Evolutionary conservation across 192 early-diverging fungal species (phyloP), one percentile per base, ranked within the genome.

Genomic region (Gryganskiella cystojenkinii): DNA sequence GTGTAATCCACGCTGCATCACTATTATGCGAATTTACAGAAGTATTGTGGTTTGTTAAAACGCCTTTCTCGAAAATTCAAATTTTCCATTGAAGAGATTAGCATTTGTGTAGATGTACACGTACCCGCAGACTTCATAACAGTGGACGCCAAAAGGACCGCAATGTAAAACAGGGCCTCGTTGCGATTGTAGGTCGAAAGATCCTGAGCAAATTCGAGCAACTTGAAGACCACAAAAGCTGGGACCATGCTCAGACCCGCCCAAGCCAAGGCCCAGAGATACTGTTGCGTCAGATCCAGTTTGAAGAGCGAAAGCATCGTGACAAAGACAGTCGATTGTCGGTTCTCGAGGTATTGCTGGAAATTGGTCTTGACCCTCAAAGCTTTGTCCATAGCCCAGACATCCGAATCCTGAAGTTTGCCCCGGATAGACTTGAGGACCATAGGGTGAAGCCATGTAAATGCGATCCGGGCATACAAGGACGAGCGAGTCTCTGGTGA

Each of bases 401-500:
- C 74, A 52, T 78, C 74, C 1, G 66, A 46, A 25, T 78, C 74
- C 55, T 64, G 61, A 4, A 78, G 60, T 37, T 62, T 78, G 24
- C 47, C 67, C 1, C 1, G 50, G 61, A 56, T 58, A 4, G 74
- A 68, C 31, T 78, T 78, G 61, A 64, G 62, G 14, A 78, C 74
- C 74, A 78, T 78, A 9, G 74, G 60, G 22, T 78, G 74, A 10
- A 78, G 43, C 74, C 74, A 78, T 5, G 74, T 78, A 50, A 78
- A 78, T 1, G 74, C 74, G 33, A 78, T 60, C 22, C 61, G 49
- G 20, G 74, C 65, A 49, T 78, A 78, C 15, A 78, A 35, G 3
- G 74, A 78, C 4, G 74, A 78, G 13, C 74, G 52, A 4, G 65
- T 78, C 49, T 78, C 74, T 34, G 74, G 74, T 15, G 65, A 69